Evolutionary conservation across 2,329 filamentous ascomycete species (phyloP).

Genomic region (Stagonosporopsis chrysanthemi): DNA sequence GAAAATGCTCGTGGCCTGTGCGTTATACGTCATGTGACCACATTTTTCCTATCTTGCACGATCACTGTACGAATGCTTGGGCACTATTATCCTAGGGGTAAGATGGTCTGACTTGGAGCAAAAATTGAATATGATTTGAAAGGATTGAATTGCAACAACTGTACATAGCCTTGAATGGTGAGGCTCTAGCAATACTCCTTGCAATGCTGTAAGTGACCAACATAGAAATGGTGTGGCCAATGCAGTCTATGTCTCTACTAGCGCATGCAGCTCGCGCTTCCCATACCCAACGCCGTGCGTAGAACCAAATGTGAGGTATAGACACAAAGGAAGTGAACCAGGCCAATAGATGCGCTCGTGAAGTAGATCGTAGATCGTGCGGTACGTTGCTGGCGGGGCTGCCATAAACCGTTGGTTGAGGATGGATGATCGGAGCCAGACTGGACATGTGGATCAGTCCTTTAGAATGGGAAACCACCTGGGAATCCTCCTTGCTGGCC

Average conservation of each 20-base stretch:
- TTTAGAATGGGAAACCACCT: slow-evolving; percentile 41
- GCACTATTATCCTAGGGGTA: neutral
- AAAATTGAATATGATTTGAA: neutral
- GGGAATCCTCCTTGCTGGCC: slow-evolving; percentile 23
- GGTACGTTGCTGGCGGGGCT: slow-evolving; percentile 4
- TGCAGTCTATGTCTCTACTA: slow-evolving; percentile 26
- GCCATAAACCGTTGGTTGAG: neutral
- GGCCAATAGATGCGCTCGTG: slow-evolving; percentile 17
- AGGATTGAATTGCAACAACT: slow-evolving; percentile 7
- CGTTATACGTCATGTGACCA: slow-evolving; percentile 7
- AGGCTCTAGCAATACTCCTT: slow-evolving; percentile 24
- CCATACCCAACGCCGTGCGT: slow-evolving; percentile 37
- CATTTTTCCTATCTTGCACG: neutral
- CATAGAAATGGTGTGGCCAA: slow-evolving; percentile 20
- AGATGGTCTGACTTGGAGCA: neutral
- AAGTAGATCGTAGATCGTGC: slow-evolving; percentile 19
- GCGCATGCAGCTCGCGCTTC: slow-evolving; percentile 33
- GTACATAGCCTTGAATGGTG: slow-evolving; percentile 12
- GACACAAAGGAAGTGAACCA: slow-evolving; percentile 29
- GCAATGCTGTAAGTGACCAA: slow-evolving; percentile 30
- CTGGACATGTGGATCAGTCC: neutral
- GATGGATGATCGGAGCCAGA: neutral
- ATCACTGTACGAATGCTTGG: neutral
- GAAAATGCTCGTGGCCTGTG: slow-evolving; percentile 4
- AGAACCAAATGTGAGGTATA: slow-evolving; percentile 29